Evolutionary conservation across 2,329 filamentous ascomycete genomes (phyloP).

Genomic region (Parastagonospora avenae): DNA sequence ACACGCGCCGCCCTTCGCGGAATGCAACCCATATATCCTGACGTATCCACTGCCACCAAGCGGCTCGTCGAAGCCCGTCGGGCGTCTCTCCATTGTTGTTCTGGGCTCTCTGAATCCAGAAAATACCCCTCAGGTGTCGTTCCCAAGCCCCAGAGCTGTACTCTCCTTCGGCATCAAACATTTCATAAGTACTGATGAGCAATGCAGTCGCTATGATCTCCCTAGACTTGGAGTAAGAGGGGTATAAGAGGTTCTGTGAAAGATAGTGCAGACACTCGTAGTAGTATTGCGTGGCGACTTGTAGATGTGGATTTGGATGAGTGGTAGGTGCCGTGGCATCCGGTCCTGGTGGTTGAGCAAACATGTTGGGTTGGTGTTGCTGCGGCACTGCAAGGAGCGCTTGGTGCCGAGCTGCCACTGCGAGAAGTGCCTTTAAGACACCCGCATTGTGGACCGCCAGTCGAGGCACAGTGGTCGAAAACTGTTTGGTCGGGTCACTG

Average conservation of each 20-base stretch:
- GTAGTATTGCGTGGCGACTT: slow-evolving; percentile 59
- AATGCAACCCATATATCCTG: slow-evolving; percentile 71
- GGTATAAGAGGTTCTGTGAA: slow-evolving; percentile 63
- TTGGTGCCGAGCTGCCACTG: slow-evolving; percentile 60
- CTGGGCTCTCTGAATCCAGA: slow-evolving; percentile 68
- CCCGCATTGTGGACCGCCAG: slow-evolving; percentile 59
- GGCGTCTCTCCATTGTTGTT: slow-evolving; percentile 63
- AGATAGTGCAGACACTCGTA: slow-evolving; percentile 67
- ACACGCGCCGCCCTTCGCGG: slow-evolving; percentile 60
- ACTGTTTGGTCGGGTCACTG: slow-evolving; percentile 50
- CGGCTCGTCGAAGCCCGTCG: slow-evolving; percentile 61
- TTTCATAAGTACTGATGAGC: slow-evolving; percentile 68
- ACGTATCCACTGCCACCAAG: slow-evolving; percentile 71
- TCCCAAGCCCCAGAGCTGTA: slow-evolving; percentile 59
- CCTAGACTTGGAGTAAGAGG: slow-evolving; percentile 61
- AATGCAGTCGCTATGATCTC: slow-evolving; percentile 65
- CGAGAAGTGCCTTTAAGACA: slow-evolving; percentile 63
- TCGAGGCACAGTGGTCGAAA: slow-evolving; percentile 39
- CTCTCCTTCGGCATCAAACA: slow-evolving; percentile 63
- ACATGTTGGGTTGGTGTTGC: slow-evolving; percentile 29
- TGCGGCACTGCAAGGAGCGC: slow-evolving; percentile 46
- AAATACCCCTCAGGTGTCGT: slow-evolving; percentile 66
- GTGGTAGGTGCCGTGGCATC: slow-evolving; percentile 13
- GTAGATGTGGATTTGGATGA: slow-evolving; percentile 41
- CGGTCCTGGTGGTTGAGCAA: slow-evolving; percentile 27